Percentiles rank a stretch among this genome's conserved stretches.
phyloP scores from a whole-genome alignment of 2,329 filamentous ascomycete genomes.

The Alternaria infectoria region DNA sequence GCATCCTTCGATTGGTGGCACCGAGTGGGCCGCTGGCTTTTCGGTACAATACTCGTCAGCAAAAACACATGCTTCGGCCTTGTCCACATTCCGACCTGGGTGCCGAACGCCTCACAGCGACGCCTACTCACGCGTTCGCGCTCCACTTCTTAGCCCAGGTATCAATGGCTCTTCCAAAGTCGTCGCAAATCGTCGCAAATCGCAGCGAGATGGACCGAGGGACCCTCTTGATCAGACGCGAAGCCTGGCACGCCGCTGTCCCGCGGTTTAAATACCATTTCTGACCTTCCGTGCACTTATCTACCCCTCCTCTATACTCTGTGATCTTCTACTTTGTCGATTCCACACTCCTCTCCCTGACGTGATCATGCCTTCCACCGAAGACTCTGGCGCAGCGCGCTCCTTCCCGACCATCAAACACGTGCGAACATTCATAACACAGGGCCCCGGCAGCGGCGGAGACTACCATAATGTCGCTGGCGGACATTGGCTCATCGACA shows the following conservation, averaged over 20 bases:
- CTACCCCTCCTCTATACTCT: slow-evolving; percentile 26
- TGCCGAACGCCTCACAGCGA: slow-evolving; percentile 14
- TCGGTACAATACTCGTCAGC: slow-evolving; percentile 7
- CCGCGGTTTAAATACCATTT: slow-evolving; percentile 29
- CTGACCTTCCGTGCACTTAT: slow-evolving; percentile 9
- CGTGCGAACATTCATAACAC: slow-evolving; percentile 74
- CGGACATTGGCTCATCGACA: slow-evolving; percentile 82
- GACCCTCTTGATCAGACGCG: slow-evolving; percentile 12
- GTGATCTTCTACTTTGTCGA: slow-evolving; percentile 1
- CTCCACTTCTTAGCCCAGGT: slow-evolving; percentile 26
- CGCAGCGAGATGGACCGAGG: slow-evolving; percentile 45
- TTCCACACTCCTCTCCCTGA: slow-evolving; percentile 1
- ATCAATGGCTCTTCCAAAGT: slow-evolving; percentile 20
- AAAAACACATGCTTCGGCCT: slow-evolving; percentile 7
- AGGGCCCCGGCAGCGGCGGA: slow-evolving; percentile 60
- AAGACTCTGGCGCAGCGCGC: slow-evolving; percentile 45
- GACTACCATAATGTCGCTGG: slow-evolving; percentile 92
- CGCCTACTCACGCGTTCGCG: slow-evolving; percentile 13
- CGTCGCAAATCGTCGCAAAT: slow-evolving; percentile 25
- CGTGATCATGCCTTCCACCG: slow-evolving; percentile 37
- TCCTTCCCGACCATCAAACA: slow-evolving; percentile 78
- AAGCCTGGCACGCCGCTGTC: slow-evolving; percentile 17
- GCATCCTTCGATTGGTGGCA: slow-evolving; percentile 23
- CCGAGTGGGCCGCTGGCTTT: slow-evolving; percentile 3
- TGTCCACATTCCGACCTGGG: neutral